Evolutionary conservation across 257 asterid species (phyloP), one percentile per base, ranked within the genome.

Genomic region (Lycium ferocissimum): DNA sequence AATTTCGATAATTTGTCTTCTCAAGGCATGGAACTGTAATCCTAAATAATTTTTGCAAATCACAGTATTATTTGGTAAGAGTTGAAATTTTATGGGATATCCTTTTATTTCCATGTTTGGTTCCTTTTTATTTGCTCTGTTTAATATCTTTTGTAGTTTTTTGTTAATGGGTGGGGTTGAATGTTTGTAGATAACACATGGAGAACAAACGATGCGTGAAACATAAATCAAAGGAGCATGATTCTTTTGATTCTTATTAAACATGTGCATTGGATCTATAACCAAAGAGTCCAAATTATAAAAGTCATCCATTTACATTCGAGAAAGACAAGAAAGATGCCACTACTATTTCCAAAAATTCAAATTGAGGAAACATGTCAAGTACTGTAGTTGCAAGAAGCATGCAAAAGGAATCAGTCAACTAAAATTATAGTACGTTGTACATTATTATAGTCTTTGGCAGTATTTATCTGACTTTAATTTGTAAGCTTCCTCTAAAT

Each of bases 251-350:
- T 20, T 18, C 37, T 47, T 47, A 73, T 47, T 47, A 47, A 47
- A 73, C 20, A 69, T 20, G 20, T 49, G 81, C 81, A 49, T 75
- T 75, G 81, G 81, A 75, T 73, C 81, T 73, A 47, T 47, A 75
- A 75, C 81, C 61, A 47, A 75, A 47, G 81, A 73, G 43, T 47
- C 20, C 81, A 75, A 26, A 75, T 75, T 6, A 69, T 38, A 49
- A 49, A 75, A 75, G 81, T 49, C 61, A 49, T 75, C 61, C 61
- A 49, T 75, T 73, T 73, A 69, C 12, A 15, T 73, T 73, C 40
- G 47, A 17, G 12, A 63, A 63, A 62, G 38, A 62, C 37, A 62
- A 9, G 18, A 10, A 73, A 75, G 81, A 75, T 47, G 43, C 81
- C 54, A 13, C 10, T 20, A 47, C 80, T 11, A 45, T 73, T 72